phyloP scores from a whole-genome alignment of 169 alveolate species.

The Plasmodium ovale region DNA sequence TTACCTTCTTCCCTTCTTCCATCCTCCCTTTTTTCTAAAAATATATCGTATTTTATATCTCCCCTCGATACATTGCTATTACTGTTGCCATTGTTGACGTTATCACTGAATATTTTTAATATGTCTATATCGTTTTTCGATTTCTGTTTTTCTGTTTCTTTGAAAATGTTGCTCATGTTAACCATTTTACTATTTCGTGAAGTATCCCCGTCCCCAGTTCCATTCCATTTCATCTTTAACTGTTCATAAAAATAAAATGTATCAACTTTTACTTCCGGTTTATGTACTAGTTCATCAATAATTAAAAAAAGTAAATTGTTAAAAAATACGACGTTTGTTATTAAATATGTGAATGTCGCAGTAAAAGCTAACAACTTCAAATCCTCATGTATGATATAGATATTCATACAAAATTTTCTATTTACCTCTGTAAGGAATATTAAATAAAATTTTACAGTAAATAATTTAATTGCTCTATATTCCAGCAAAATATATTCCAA shows the following conservation, averaged over 20 bases:
- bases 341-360: constrained; percentile 5
- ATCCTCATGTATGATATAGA: constrained; percentile 67
- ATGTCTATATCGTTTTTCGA: constrained; percentile 8
- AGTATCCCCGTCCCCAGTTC: constrained; percentile 7
- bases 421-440: constrained; percentile 29
- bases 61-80: not conserved
- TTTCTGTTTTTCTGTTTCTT: constrained; percentile 15
- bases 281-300: constrained; percentile 18
- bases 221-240: constrained; percentile 10
- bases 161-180: constrained; percentile 6
- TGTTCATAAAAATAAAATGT: constrained; percentile 64
- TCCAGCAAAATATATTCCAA: constrained; percentile 49
- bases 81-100: constrained; percentile 16
- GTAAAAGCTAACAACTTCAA: constrained; percentile 30
- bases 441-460: constrained; percentile 56
- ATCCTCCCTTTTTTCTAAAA: constrained; percentile 4
- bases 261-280: constrained; percentile 57
- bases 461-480: constrained; percentile 31
- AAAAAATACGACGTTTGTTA: constrained; percentile 46
- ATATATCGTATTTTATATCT: constrained; percentile 31
- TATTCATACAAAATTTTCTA: constrained; percentile 24
- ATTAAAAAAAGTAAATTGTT: constrained; percentile 47
- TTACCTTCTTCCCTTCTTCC: constrained; percentile 11
- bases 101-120: constrained; percentile 13
- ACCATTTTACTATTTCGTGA: constrained; percentile 10